Evolutionary conservation across 2,329 filamentous ascomycete species (phyloP), one percentile per base, ranked within the genome.

Genomic region (Monosporascus cannonballus): DNA sequence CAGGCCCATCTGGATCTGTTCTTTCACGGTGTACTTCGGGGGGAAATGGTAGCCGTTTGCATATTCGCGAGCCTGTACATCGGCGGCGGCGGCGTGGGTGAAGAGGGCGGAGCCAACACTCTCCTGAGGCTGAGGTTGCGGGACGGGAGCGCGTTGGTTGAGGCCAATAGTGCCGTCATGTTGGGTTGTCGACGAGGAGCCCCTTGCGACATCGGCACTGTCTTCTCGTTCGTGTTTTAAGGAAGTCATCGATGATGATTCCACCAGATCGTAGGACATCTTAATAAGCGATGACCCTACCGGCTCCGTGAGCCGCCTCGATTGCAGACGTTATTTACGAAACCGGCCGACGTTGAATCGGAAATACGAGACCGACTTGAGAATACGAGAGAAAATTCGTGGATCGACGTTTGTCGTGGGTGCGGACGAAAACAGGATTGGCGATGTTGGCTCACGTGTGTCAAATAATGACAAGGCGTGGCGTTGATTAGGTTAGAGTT

Each of bases 1-100:
- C 14, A 84, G 64, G 2, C 79, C 81, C 50, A 84, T 81, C 20
- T 68, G 72, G 2, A 81, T 80, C 1, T 84, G 79, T 53, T 83
- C 79, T 37, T 73, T 77, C 73, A 79, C 82, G 0, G 82, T 71
- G 61, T 83, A 81, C 51, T 76, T 81, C 5, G 80, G 83, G 22
- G 80, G 82, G 60, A 85, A 85, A 63, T 86, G 79, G 61, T 86
- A 86, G 42, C 83, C 81, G 61, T 86, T 86, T n/a, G 76, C 72
- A 56, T 81, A 84, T 37, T 66, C 56, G 42, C 60, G 57, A 30
- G 56, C 57, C 44, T 61, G 60, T 20, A 58, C 58, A 18, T 56
- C 47, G 9, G 53, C 22, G 14, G 56, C 54, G 11, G 61, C 59
- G 51, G 75, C 64, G 52, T 70, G 73, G 38, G 73, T 69, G 41